phyloP scores from a whole-genome alignment of 768 basidiomycete species.

The Lactarius psammicola region DNA sequence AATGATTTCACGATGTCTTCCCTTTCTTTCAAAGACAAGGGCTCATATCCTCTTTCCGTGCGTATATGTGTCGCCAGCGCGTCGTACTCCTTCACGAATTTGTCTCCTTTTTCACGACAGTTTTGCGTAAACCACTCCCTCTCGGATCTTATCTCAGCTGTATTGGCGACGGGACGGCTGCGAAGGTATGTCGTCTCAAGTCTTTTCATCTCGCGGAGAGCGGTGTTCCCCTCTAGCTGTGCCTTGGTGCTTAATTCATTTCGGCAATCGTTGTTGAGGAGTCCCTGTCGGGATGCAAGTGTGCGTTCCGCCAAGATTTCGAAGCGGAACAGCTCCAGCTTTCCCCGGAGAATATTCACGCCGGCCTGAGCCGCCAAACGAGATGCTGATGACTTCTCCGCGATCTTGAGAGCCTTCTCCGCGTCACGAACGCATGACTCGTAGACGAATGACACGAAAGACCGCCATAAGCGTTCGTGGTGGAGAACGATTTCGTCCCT shows the following conservation, averaged over 20 bases:
- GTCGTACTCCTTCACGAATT: constrained; percentile 30
- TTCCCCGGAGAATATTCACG: constrained; percentile 30
- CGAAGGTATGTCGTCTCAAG: constrained; percentile 30
- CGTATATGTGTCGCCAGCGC: constrained; percentile 27
- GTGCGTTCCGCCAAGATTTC: constrained; percentile 23
- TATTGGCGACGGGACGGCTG: constrained; percentile 27
- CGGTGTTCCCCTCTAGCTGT: neutral
- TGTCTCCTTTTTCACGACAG: constrained; percentile 30
- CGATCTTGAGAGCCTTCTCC: constrained; percentile 31
- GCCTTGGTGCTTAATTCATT: neutral
- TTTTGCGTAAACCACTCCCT: constrained; percentile 34
- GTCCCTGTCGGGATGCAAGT: constrained; percentile 11
- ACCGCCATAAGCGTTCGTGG: constrained; percentile 29
- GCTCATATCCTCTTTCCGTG: constrained; percentile 29
- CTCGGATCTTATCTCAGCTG: constrained; percentile 27
- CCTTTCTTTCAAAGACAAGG: constrained; percentile 32
- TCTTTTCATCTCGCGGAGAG: neutral
- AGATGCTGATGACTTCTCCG: constrained; percentile 32
- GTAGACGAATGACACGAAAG: constrained; percentile 32
- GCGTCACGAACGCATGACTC: constrained; percentile 34
- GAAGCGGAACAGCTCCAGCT: constrained; percentile 35
- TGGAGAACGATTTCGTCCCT: constrained; percentile 6
- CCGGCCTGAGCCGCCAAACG: constrained; percentile 33
- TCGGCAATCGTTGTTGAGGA: neutral
- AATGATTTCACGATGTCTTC: constrained; percentile 34